A percentile compares a stretch with the other conserved stretches of the same genome.
Conservation (phyloP, 768 basidiomycete genomes). For the Rhodocollybia butyracea region DNA sequence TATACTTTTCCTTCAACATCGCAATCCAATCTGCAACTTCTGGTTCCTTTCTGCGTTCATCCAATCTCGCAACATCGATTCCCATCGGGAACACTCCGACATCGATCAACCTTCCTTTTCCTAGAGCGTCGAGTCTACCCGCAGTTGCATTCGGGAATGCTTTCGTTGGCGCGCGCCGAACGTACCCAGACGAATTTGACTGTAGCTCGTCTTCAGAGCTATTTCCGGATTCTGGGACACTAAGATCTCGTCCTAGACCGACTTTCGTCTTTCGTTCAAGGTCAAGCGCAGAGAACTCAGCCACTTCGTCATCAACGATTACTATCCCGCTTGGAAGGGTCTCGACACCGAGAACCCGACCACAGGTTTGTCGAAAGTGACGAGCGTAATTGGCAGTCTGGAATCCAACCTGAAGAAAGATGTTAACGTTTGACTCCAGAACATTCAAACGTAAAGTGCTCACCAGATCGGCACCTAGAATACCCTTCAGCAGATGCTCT, state of each 20-base stretch:
- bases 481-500: conserved; percentile 73
- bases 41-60: conserved; percentile 66
- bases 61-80: conserved; percentile 71
- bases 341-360: conserved; percentile 75
- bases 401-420: conserved; percentile 59
- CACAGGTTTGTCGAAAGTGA: conserved; percentile 84
- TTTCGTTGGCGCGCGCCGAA: not conserved
- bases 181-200: not conserved
- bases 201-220: not conserved
- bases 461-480: conserved; percentile 53
- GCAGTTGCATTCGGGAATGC: not conserved
- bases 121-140: conserved; percentile 14
- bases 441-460: not conserved
- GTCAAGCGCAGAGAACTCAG: conserved; percentile 12
- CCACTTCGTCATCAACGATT: conserved; percentile 36
- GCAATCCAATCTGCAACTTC: conserved; percentile 85
- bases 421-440: not conserved
- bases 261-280: conserved; percentile 23
- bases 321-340: conserved; percentile 84
- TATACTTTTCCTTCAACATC: conserved; percentile 75
- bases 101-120: conserved; percentile 67
- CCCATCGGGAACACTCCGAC: conserved; percentile 91
- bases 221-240: not conserved
- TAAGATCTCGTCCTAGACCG: not conserved
- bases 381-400: conserved; percentile 82